Conservation (phyloP, 2,329 filamentous ascomycete genomes). For the Trichoderma citrinoviride region DNA sequence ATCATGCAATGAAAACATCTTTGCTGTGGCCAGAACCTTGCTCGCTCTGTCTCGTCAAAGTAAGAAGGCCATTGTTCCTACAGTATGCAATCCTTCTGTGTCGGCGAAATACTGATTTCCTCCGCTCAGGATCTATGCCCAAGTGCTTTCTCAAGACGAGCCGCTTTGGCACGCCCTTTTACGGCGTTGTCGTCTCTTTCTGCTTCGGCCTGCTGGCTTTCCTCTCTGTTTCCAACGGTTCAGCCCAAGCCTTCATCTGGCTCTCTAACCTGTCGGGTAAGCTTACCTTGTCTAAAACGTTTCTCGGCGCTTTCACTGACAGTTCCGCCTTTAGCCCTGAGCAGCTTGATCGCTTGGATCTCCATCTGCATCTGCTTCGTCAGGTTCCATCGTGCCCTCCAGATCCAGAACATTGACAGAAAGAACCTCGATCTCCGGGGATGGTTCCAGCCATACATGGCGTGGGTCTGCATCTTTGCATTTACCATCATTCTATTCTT, state of each 20-base stretch:
- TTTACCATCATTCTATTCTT: slow-evolving; percentile 44
- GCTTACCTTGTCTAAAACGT: background rate
- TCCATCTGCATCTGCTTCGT: slow-evolving; percentile 34
- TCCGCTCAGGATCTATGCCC: slow-evolving; percentile 43
- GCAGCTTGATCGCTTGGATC: slow-evolving; percentile 35
- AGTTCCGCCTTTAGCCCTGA: slow-evolving; percentile 8
- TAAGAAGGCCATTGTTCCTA: background rate
- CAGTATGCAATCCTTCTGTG: too few relatives aligned
- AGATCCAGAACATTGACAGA: slow-evolving; percentile 39
- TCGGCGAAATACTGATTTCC: background rate
- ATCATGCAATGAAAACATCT: slow-evolving; percentile 54
- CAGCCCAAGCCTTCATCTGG: slow-evolving; percentile 52
- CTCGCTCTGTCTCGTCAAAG: slow-evolving; percentile 52
- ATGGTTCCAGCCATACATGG: slow-evolving; percentile 38
- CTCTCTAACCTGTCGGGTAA: slow-evolving; percentile 54
- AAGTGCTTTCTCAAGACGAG: slow-evolving; percentile 49
- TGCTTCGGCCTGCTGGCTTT: slow-evolving; percentile 48
- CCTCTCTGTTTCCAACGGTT: slow-evolving; percentile 44
- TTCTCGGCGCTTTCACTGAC: background rate
- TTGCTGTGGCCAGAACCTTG: slow-evolving; percentile 50
- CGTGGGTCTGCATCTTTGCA: slow-evolving; percentile 44
- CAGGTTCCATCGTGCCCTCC: slow-evolving; percentile 37
- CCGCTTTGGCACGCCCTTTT: slow-evolving; percentile 50
- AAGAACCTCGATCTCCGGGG: slow-evolving; percentile 32
- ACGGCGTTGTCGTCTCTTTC: slow-evolving; percentile 43